Evolutionary conservation across 2,329 filamentous ascomycete species (phyloP).

Genomic region (Pyrenochaeta sp.): DNA sequence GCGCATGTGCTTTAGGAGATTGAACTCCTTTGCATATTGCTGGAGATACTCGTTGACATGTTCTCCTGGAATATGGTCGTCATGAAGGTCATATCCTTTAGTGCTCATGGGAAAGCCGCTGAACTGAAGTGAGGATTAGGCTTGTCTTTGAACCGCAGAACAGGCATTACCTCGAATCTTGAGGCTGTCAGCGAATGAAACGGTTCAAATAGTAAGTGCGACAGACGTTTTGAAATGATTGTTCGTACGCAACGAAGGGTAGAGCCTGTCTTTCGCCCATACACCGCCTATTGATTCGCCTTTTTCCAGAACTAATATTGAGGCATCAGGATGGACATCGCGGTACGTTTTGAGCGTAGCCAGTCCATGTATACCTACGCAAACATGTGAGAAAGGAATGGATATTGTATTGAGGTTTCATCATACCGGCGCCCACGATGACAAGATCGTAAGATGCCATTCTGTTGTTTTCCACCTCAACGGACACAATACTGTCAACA

Average conservation of each 20-base stretch:
- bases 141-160: background rate
- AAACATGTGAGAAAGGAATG: slow-evolving; percentile 2
- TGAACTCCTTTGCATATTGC: slow-evolving; percentile 52
- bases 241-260: slow-evolving; percentile 55
- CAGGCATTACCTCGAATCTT: slow-evolving; percentile 22
- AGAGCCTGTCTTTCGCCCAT: slow-evolving; percentile 53
- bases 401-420: background rate
- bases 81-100: slow-evolving; percentile 37
- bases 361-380: slow-evolving; percentile 52
- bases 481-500: background rate
- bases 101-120: slow-evolving; percentile 45
- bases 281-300: slow-evolving; percentile 51
- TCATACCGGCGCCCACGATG: slow-evolving; percentile 41
- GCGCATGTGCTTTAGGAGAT: slow-evolving; percentile 57
- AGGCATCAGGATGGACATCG: slow-evolving; percentile 51
- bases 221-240: slow-evolving; percentile 51
- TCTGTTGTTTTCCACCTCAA: background rate
- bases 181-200: slow-evolving; percentile 6
- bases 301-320: slow-evolving; percentile 55
- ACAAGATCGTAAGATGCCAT: slow-evolving; percentile 28
- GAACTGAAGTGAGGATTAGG: slow-evolving; percentile 33
- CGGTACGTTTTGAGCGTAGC: slow-evolving; percentile 59
- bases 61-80: slow-evolving; percentile 67
- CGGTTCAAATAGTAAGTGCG: background rate
- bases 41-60: slow-evolving; percentile 65